phyloP scores from a whole-genome alignment of 371 early-diverging fungal genomes.

The Encephalitozoon intestinalis region DNA sequence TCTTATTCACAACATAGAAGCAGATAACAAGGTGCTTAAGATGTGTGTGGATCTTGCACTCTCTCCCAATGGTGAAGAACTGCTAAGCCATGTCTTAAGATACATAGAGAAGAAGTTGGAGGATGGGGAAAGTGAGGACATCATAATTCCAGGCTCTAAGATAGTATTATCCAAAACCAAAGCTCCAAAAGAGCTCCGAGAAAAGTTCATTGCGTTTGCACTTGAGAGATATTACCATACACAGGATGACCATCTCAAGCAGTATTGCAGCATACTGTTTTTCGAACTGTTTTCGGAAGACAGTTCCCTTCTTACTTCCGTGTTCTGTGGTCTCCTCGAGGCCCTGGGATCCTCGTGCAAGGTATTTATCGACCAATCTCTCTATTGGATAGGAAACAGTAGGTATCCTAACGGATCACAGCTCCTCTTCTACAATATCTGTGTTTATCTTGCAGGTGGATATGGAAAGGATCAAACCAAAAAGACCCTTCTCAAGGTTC shows the following conservation, averaged over 20 bases:
- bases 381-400: conserved; percentile 41
- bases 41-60: conserved; percentile 11
- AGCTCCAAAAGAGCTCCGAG: background rate
- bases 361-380: conserved; percentile 23
- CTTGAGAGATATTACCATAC: conserved; percentile 31
- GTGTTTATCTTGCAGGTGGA: conserved; percentile 7
- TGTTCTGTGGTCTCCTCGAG: conserved; percentile 21
- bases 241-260: conserved; percentile 37
- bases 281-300: conserved; percentile 32
- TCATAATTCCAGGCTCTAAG: conserved; percentile 33
- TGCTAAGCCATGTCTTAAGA: background rate
- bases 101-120: background rate
- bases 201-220: conserved; percentile 3
- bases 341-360: background rate
- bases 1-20: background rate
- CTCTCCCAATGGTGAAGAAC: background rate
- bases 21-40: background rate
- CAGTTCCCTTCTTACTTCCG: background rate
- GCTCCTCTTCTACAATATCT: conserved; percentile 28
- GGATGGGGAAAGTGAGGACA: background rate
- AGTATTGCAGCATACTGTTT: conserved; percentile 41
- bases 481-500: conserved; percentile 7
- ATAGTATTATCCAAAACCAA: background rate
- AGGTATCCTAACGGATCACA: conserved; percentile 7
- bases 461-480: background rate